Evolutionary conservation across 306 rosid genomes (phyloP).

Genomic region (Lablab purpureus): DNA sequence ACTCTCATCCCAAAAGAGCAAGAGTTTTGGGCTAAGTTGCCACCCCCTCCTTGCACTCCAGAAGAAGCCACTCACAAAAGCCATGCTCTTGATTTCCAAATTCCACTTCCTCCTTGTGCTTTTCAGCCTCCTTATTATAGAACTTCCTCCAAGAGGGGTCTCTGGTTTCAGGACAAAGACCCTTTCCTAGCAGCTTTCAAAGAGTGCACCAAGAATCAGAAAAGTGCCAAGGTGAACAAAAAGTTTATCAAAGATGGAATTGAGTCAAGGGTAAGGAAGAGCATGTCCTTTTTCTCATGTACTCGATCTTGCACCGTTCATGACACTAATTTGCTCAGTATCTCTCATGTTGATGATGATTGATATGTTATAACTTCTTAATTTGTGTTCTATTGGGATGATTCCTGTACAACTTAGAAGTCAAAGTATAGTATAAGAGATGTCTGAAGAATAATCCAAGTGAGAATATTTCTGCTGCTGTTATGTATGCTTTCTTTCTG

Average conservation of each 20-base stretch:
- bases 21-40: slow-evolving; percentile 49
- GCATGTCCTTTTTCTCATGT: slow-evolving; percentile 55
- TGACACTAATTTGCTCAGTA: slow-evolving; percentile 59
- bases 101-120: slow-evolving; percentile 84
- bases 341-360: slow-evolving; percentile 45
- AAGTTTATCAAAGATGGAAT: slow-evolving; percentile 26
- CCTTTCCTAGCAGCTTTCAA: slow-evolving; percentile 77
- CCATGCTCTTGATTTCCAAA: slow-evolving; percentile 48
- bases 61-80: slow-evolving; percentile 33
- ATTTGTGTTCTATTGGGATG: neutral
- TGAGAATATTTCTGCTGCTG: neutral
- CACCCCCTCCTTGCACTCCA: slow-evolving; percentile 64
- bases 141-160: slow-evolving; percentile 57
- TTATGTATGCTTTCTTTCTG: neutral
- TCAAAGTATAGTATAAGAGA: neutral
- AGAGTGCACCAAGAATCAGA: slow-evolving; percentile 68
- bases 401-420: neutral
- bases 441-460: neutral
- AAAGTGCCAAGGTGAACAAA: slow-evolving; percentile 27
- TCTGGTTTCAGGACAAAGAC: slow-evolving; percentile 56
- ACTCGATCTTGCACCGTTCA: slow-evolving; percentile 52
- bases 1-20: slow-evolving; percentile 27
- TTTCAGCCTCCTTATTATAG: slow-evolving; percentile 64
- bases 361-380: slow-evolving; percentile 16
- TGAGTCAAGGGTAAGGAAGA: slow-evolving; percentile 46